phyloP scores from a whole-genome alignment of 768 basidiomycete genomes.

The Boletus reticuloceps region DNA sequence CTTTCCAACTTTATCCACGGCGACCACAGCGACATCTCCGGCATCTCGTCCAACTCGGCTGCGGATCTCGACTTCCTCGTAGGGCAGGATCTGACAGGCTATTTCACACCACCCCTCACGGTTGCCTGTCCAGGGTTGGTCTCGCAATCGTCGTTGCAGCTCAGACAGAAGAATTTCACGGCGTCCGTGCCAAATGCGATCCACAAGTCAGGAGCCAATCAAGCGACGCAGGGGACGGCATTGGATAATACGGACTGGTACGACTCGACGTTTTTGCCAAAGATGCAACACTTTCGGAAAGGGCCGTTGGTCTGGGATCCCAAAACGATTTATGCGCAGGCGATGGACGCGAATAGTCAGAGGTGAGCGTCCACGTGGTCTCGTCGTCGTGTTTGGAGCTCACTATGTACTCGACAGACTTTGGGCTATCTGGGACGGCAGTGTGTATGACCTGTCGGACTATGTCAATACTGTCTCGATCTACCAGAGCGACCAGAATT shows the following conservation, averaged over 20 bases:
- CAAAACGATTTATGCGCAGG: constrained; percentile 44
- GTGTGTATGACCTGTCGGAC: constrained; percentile 84
- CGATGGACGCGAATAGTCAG: constrained; percentile 44
- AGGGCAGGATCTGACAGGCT: constrained; percentile 82
- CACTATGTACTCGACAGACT: constrained; percentile 40
- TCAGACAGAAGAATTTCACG: constrained; percentile 67
- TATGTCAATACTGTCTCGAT: constrained; percentile 71
- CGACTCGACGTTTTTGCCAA: constrained; percentile 62
- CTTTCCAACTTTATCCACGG: constrained; percentile 76
- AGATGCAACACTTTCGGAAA: constrained; percentile 74
- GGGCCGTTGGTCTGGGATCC: constrained; percentile 72
- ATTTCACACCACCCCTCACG: constrained; percentile 80
- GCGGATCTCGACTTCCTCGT: constrained; percentile 67
- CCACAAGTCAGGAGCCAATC: constrained; percentile 67
- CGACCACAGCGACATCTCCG: constrained; percentile 77
- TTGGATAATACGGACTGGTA: constrained; percentile 74
- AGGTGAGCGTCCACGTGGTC: constrained; percentile 30
- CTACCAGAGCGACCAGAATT: constrained; percentile 48
- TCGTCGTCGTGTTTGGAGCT: background rate
- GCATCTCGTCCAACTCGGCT: constrained; percentile 58
- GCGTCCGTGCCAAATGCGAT: constrained; percentile 57
- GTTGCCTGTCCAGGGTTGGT: constrained; percentile 78
- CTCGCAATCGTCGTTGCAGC: constrained; percentile 43
- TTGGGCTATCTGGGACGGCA: constrained; percentile 78
- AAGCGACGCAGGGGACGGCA: constrained; percentile 41